Conservation (phyloP, 805 yeast species). For the Geotrichum ghanense region DNA sequence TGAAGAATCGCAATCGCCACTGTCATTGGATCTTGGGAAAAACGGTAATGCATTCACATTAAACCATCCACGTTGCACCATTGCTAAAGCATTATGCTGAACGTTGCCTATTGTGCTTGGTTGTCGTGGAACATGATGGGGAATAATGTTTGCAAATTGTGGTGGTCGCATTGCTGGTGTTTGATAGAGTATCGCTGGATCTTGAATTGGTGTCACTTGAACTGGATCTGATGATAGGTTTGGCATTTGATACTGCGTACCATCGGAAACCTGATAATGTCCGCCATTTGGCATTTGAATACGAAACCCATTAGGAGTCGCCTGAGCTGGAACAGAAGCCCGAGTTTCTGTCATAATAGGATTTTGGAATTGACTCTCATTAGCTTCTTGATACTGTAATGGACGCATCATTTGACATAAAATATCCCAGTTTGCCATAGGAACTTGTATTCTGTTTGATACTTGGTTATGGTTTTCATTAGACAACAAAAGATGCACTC, state of each 20-base stretch:
- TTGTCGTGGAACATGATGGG: neutral
- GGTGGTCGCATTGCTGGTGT: neutral
- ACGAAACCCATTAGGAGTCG: too few relatives aligned
- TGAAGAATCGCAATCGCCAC: neutral
- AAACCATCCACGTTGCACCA: slow-evolving; percentile 1
- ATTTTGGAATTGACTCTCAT: too few relatives aligned
- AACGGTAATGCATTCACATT: slow-evolving; percentile 1
- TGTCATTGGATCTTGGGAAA: neutral
- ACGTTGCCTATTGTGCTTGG: neutral
- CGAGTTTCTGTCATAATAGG: too few relatives aligned
- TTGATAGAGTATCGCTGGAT: neutral
- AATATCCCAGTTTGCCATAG: too few relatives aligned
- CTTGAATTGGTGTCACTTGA: neutral
- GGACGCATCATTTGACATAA: too few relatives aligned
- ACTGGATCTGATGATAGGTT: neutral
- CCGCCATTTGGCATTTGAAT: neutral
- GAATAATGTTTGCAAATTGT: neutral
- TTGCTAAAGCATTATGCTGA: neutral
- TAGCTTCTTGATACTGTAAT: too few relatives aligned
- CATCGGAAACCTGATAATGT: too few relatives aligned
- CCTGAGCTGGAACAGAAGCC: too few relatives aligned
- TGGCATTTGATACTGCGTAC: too few relatives aligned
- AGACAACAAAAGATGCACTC: too few relatives aligned
- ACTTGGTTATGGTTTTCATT: too few relatives aligned
- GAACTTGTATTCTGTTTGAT: too few relatives aligned